These are phyloP conservation scores for Monosporascus sp. DNA, from an alignment of 2,329 filamentous ascomycete species.

Conservation along the genomic window DNA sequence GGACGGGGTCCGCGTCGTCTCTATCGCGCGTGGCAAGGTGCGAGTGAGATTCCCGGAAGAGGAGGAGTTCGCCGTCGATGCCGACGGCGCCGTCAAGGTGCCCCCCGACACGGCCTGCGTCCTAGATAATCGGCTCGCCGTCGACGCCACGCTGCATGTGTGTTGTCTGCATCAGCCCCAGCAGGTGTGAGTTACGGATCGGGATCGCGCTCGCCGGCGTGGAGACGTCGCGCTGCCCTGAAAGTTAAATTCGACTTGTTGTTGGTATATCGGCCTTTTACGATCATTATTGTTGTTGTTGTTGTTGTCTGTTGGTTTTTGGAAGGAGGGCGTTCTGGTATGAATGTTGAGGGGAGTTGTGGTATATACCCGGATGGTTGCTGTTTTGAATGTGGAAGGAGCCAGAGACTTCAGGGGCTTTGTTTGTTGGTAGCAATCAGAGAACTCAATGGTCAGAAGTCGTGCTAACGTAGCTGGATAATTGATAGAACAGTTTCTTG, in stretches of 20 bases:
- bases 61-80: not conserved
- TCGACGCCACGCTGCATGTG: not conserved
- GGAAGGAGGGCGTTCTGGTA: too few species aligned
- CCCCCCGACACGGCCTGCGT: not conserved
- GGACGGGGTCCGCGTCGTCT: not conserved
- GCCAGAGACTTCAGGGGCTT: too few species aligned
- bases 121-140: not conserved
- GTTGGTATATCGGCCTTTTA: not conserved
- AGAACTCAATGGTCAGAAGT: too few species aligned
- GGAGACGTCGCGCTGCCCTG: not conserved
- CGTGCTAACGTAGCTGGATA: not conserved
- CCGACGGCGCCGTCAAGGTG: not conserved
- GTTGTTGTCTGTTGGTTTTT: too few species aligned
- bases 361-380: too few species aligned
- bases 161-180: not conserved
- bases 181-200: not conserved
- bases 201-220: too few species aligned
- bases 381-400: too few species aligned
- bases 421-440: not conserved
- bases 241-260: not conserved
- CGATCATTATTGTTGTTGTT: not conserved
- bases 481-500: not conserved
- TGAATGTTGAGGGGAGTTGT: too few species aligned
- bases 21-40: not conserved
- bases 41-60: not conserved